Base-by-base conservation (phyloP, 345 rosid species). In the Hypericum androsaemum region DNA sequence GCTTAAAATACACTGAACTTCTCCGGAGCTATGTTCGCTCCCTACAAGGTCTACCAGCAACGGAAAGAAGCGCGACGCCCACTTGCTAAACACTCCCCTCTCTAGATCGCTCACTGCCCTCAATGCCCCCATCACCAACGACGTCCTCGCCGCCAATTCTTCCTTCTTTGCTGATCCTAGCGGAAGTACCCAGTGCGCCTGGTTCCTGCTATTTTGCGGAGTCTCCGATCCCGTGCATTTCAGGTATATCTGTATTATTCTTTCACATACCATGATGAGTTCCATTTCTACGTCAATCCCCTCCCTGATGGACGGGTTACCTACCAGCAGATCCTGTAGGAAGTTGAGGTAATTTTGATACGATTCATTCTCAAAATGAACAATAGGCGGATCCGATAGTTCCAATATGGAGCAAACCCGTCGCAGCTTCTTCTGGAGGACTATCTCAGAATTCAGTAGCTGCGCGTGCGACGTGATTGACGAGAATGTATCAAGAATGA, bases 341-440 rank as follows among this genome's bases (percentile, higher is more conserved):
- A 82, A 69, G 65, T 75, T 74, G 41, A 90, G 77, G 69, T 75
- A 81, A 56, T 64, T 81, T 70, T 79, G 86, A 68, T 82, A 75
- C 4, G 96, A 69, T 49, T 90, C 96, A 6, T 83, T 90, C 61
- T 87, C 96, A 43, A 90, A 90, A 73, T 80, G 92, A 54, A 90
- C 83, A 56, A 82, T 46, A 3, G 96, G 95, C 61, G 94, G 98
- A 48, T 81, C 89, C 6, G 88, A 70, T 43, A 90, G 70, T 64
- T 81, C 95, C 43, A 85, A 60, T 38, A 79, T 72, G 5, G 78
- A 73, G 77, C 95, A 87, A 6, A 77, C 89, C 71, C 62, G 81
- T 74, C 71, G 80, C 63, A 87, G 64, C 71, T 81, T 90, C 86
- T 64, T 90, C 69, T 52, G 81, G 53, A 81, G 66, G 41, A 39